Evolutionary conservation across 2,329 filamentous ascomycete species (phyloP), one percentile per base, ranked within the genome.

Genomic region (Endocalyx cinctus): DNA sequence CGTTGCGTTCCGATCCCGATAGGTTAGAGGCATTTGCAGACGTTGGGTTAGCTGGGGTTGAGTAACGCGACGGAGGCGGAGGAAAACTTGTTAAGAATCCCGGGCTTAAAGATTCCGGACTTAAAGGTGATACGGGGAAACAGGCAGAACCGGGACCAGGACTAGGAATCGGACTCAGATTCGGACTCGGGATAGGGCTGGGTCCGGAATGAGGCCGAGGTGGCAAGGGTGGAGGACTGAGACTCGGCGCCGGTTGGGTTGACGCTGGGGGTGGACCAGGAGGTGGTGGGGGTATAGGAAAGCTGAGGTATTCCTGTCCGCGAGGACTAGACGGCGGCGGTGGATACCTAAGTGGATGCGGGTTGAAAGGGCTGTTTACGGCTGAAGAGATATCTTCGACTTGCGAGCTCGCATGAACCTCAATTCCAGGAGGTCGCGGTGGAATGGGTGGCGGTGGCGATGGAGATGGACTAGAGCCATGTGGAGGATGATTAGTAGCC

Each of bases 371-470:
- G n/a, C n/a, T n/a, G n/a, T n/a, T n/a, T n/a, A n/a, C n/a, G n/a
- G n/a, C n/a, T n/a, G n/a, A n/a, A n/a, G n/a, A n/a, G n/a, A n/a
- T n/a, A n/a, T n/a, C n/a, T n/a, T 30, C 15, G 25, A 10, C 12
- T 17, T 20, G 17, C 18, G 23, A 17, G 29, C 14, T 14, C 8
- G 30, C 29, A 26, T 30, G 29, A 11, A 30, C 41, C 27, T 43
- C 42, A 29, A 41, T 41, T 12, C 39, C 38, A 11, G 37, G 26
- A 20, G 42, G 42, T 19, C 42, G 38, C 11, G 47, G 48, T 12
- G 45, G 42, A 12, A 48, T 31, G 2, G 41, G 41, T 14, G 37
- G 48, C n/a, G n/a, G n/a, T n/a, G n/a, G n/a, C n/a, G n/a, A n/a
- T n/a, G n/a, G n/a, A 33, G 39, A 37, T 11, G 23, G 34, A 19